Evolutionary conservation across 257 asterid species (phyloP).

Genomic region (Nicotiana tabacum): DNA sequence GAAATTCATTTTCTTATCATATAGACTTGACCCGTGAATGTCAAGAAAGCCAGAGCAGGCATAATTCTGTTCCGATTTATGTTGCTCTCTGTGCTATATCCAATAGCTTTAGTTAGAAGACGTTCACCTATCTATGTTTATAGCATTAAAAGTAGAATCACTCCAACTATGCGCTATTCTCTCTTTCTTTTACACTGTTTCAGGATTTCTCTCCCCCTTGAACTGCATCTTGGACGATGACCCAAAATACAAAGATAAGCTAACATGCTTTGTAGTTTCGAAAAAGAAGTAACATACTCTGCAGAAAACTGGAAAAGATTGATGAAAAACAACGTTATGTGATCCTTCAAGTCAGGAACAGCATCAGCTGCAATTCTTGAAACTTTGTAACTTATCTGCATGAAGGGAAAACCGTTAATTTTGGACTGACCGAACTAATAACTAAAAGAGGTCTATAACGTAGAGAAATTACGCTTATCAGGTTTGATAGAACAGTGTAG

Average conservation of each 20-base stretch:
- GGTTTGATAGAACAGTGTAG: slow-evolving; percentile 69
- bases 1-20: background rate
- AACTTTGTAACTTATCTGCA: slow-evolving; percentile 70
- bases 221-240: background rate
- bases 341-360: slow-evolving; percentile 56
- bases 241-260: background rate
- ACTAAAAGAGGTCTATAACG: slow-evolving; percentile 6
- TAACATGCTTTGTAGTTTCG: background rate
- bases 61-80: background rate
- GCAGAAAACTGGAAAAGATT: slow-evolving; percentile 84
- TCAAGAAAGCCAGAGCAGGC: background rate
- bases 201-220: background rate
- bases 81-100: background rate
- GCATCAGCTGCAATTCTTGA: slow-evolving; percentile 72
- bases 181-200: background rate
- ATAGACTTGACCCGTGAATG: background rate
- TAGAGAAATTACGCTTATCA: slow-evolving; percentile 56
- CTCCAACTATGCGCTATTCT: background rate
- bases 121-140: background rate
- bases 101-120: background rate
- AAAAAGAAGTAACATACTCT: slow-evolving; percentile 44
- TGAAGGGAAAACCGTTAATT: slow-evolving; percentile 12
- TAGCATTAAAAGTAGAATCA: background rate
- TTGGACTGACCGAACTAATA: background rate
- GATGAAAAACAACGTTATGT: slow-evolving; percentile 61